Evolutionary conservation across 768 basidiomycete genomes (phyloP).

Genomic region (Suillus paluster): DNA sequence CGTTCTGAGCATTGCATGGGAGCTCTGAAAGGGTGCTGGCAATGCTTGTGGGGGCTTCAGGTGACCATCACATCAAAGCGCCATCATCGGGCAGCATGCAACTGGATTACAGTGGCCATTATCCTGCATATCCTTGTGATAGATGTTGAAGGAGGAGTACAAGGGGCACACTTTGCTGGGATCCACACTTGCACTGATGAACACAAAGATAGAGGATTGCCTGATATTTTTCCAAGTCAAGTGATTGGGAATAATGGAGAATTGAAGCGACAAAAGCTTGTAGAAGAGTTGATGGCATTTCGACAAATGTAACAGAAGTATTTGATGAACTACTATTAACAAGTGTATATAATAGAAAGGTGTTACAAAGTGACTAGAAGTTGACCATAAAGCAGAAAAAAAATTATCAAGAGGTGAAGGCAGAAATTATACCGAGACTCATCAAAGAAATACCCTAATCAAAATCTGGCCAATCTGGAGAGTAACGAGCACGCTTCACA

Average conservation of each 20-base stretch:
- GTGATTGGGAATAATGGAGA: neutral
- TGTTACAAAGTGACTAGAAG: too few species aligned
- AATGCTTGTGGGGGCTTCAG: constrained; percentile 20
- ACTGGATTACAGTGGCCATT: constrained; percentile 38
- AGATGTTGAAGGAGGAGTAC: constrained; percentile 33
- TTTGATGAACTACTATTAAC: constrained; percentile 1
- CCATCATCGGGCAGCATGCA: constrained; percentile 28
- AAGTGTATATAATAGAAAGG: too few species aligned
- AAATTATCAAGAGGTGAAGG: too few species aligned
- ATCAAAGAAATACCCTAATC: too few species aligned
- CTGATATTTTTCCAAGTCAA: too few species aligned
- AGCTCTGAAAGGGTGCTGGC: neutral
- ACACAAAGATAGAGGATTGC: constrained; percentile 5
- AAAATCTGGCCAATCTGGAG: too few species aligned
- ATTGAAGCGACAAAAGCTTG: neutral
- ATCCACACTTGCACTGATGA: constrained; percentile 7
- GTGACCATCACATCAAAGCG: constrained; percentile 30
- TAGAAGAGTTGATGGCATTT: constrained; percentile 13
- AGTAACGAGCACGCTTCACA: too few species aligned
- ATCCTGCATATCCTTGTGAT: constrained; percentile 42
- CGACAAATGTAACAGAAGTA: constrained; percentile 6
- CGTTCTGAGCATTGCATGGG: neutral
- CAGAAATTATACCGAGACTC: too few species aligned
- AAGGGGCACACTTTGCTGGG: constrained; percentile 7
- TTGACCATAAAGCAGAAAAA: too few species aligned